Evolutionary conservation across 768 basidiomycete species (phyloP), one percentile per base, ranked within the genome.

Genomic region (Calocera cornea): DNA sequence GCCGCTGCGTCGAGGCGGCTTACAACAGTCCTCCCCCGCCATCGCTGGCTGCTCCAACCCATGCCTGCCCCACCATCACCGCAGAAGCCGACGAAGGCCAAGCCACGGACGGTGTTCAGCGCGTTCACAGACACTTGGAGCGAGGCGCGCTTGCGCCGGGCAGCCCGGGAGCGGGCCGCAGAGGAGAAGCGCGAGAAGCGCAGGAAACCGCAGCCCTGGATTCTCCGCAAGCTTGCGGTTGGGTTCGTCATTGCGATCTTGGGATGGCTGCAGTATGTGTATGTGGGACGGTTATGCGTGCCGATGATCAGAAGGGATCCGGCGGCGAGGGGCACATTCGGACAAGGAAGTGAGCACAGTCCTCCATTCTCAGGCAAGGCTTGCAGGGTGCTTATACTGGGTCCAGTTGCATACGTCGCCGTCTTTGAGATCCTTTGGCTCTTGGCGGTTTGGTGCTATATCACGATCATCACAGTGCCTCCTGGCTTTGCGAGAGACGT

Each of bases 401-500:
- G 29, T 14, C 41, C 68, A 94, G 92, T 90, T 68, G 85, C 79
- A 1, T 81, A 89, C 67, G 74, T 94, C 64, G 80, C 82, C 1
- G 81, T 86, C 0, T 93, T 87, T 72, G 78, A 77, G 40, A 67
- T 89, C 2, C 72, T 95, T 24, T 83, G 83, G 54, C 69, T 86
- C n/a, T 83, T 92, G 83, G 81, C 85, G 80, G 49, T 87, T 0
- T 93, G 92, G 92, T 82, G 86, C 16, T 95, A 95, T 77, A 66
- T 82, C 24, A 85, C 83, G 82, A 92, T 90, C 49, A 49, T 72
- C 64, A 36, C 67, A 17, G 72, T 72, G 16, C 68, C 70, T 41
- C 71, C 72, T 10, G 72, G 72, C 5, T 69, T 63, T 54, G 72
- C 71, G n/a, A 68, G 50, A 31, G 72, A 72, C 66, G 72, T 72